A percentile compares a stretch with the other conserved stretches of the same genome.
These are phyloP conservation scores for Nelumbo lutea DNA, from an alignment of 164 flowering plant species.

Conservation along the genomic window DNA sequence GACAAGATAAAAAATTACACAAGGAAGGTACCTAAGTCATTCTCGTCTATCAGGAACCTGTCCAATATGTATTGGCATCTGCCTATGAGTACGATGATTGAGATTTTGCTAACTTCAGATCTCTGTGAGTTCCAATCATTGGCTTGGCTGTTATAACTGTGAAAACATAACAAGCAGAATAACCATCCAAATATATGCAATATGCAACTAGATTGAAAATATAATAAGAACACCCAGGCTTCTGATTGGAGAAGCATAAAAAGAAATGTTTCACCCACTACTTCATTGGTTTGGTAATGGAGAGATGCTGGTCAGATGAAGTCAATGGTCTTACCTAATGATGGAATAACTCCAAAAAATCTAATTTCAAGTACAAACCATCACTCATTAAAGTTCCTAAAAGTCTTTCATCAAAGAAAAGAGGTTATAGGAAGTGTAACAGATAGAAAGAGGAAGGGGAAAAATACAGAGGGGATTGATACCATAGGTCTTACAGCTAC, in stretches of 20 bases:
- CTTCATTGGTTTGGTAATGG: neutral
- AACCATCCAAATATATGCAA: neutral
- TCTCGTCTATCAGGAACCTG: slow-evolving; percentile 69
- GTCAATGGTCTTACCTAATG: too few species aligned
- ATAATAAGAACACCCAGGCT: neutral
- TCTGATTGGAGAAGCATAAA: too few species aligned
- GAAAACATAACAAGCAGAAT: slow-evolving; percentile 3
- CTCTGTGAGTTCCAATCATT: slow-evolving; percentile 51
- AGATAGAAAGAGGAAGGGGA: too few species aligned
- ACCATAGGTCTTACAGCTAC: too few species aligned
- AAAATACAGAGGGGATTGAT: too few species aligned
- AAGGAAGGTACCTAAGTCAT: slow-evolving; percentile 49
- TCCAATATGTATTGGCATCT: slow-evolving; percentile 79
- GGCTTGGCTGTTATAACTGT: slow-evolving; percentile 38
- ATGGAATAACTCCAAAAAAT: too few species aligned
- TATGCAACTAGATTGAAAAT: neutral
- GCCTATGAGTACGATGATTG: slow-evolving; percentile 50
- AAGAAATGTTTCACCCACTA: neutral
- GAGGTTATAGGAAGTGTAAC: too few species aligned
- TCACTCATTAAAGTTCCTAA: too few species aligned
- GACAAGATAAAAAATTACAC: neutral
- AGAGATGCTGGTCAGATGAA: neutral
- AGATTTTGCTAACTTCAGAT: slow-evolving; percentile 71
- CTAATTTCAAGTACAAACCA: too few species aligned
- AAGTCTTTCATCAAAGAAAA: too few species aligned